Evolutionary conservation across 257 asterid species (phyloP), one percentile per base, ranked within the genome.

Genomic region (Solanum arcanum): DNA sequence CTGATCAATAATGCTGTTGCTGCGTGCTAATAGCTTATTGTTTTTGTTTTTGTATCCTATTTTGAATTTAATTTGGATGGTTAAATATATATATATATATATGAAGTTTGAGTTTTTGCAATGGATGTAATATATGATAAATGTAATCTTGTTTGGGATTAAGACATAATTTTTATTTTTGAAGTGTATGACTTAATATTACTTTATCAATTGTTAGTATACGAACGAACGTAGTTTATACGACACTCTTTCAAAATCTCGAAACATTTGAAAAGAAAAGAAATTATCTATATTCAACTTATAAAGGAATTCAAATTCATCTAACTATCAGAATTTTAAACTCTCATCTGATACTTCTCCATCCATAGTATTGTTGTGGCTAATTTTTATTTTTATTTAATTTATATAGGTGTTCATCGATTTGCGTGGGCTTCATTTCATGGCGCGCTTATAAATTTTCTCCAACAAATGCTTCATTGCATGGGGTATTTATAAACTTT

Each of bases 331-430:
- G 8, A 72, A 72, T 16, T 33, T 5, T 9, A 16, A 33, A 16
- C 46, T 72, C 25, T 35, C 25, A 9, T 72, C 18, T 72, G 80
- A 72, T 9, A 69, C 23, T 56, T 56, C 20, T 56, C n/a, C 8
- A 35, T 35, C 4, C 20, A 1, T 72, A 16, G 9, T 73, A 35
- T 33, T 15, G 5, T 72, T 35, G 2, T 12, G 2, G 0, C 3
- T 5, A 35, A 10, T 49, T 49, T 6, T 33, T 31, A 16, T 33
- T 66, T 66, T 12, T 2, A 8, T 6, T 4, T 15, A 33, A 16
- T 3, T 4, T 15, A 18, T 0, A 0, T 3, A 7, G 6, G n/a
- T 70, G 25, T 10, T 2, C 8, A 73, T 1, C 0, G 1, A 35
- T 5, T 35, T 18, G 9, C 1, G 47, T 13, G 5, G 2, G 35